Evolutionary conservation across 257 asterid genomes (phyloP).

Genomic region (Misopates orontium): DNA sequence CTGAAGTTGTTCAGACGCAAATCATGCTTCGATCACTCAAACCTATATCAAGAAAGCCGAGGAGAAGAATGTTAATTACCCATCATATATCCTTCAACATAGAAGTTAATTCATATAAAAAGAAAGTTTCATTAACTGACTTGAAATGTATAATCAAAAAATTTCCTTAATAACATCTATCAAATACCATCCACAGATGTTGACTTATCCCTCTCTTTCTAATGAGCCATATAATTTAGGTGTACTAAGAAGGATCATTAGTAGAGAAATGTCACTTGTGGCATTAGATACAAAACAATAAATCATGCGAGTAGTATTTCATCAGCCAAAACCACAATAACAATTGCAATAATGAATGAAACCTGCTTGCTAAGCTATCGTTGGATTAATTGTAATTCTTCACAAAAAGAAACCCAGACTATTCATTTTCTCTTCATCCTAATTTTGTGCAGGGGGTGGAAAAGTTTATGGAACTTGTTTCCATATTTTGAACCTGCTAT

Average conservation of each 20-base stretch:
- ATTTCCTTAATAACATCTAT: background rate
- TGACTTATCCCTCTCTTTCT: background rate
- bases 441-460: background rate
- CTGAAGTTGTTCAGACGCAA: slow-evolving; percentile 11
- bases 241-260: background rate
- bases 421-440: background rate
- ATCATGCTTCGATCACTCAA: slow-evolving; percentile 22
- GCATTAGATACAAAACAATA: background rate
- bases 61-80: slow-evolving; percentile 4
- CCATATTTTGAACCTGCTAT: background rate
- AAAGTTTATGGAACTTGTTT: background rate
- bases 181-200: slow-evolving; percentile 7
- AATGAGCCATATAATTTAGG: slow-evolving; percentile 8
- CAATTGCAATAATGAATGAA: background rate
- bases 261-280: background rate
- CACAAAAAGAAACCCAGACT: background rate
- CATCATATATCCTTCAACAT: background rate
- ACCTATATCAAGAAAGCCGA: slow-evolving; percentile 24
- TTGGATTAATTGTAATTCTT: background rate
- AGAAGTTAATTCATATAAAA: background rate
- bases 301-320: background rate
- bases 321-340: background rate
- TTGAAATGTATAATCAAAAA: background rate
- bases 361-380: background rate
- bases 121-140: slow-evolving; percentile 8